These are phyloP conservation scores for Pseudopediastrum boryanum DNA, from an alignment of 139 green algal genomes.

Conservation along the genomic window DNA sequence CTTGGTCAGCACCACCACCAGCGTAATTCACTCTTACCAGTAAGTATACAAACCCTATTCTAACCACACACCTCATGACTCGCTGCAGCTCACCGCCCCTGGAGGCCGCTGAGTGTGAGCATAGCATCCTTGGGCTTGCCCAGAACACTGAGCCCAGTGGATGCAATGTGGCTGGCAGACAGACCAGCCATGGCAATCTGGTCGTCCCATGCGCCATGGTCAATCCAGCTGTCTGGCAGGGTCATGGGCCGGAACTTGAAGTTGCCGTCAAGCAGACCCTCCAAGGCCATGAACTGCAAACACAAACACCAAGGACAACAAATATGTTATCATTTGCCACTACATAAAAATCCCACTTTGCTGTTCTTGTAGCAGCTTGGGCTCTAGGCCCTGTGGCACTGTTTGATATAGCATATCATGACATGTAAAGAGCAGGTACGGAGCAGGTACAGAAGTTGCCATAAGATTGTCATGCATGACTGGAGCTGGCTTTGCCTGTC, in stretches of 20 bases:
- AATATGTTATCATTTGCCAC: too few species aligned
- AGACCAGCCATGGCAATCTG: conserved; percentile 94
- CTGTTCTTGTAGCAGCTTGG: too few species aligned
- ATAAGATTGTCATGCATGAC: too few species aligned
- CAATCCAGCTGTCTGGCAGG: conserved; percentile 90
- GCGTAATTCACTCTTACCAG: not conserved
- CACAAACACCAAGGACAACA: too few species aligned
- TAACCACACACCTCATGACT: too few species aligned
- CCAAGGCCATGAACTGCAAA: conserved; percentile 82
- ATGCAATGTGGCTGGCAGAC: conserved; percentile 85
- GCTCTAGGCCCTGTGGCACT: too few species aligned
- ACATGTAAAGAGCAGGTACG: too few species aligned
- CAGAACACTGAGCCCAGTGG: conserved; percentile 81
- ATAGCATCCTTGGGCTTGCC: conserved; percentile 61
- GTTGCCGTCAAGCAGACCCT: conserved; percentile 92
- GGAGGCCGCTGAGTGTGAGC: conserved; percentile 18
- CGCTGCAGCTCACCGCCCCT: too few species aligned
- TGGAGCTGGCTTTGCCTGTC: too few species aligned
- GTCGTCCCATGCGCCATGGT: conserved; percentile 86
- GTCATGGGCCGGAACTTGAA: conserved; percentile 96
- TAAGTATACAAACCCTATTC: not conserved
- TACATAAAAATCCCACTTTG: too few species aligned
- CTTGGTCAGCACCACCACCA: not conserved
- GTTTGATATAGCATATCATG: too few species aligned
- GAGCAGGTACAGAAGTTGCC: too few species aligned